Conservation (phyloP, 345 rosid genomes). For the Tarenaya hassleriana region DNA sequence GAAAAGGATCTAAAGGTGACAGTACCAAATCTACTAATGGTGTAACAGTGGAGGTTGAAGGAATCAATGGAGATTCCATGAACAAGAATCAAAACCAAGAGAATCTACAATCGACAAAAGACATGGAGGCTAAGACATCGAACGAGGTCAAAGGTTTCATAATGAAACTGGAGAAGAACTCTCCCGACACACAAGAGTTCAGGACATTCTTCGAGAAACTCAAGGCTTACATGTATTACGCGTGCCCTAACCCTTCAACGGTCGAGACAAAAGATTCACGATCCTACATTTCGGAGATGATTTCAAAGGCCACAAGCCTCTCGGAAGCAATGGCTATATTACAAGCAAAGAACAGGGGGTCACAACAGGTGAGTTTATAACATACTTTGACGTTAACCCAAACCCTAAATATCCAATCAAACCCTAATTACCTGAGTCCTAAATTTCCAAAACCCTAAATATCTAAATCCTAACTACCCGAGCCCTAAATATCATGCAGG, state of each 20-base stretch:
- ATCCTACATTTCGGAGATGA: slow-evolving; percentile 28
- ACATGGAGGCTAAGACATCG: slow-evolving; percentile 19
- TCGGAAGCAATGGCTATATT: slow-evolving; percentile 29
- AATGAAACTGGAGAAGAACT: slow-evolving; percentile 25
- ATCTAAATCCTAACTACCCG: too few species aligned
- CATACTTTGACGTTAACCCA: too few species aligned
- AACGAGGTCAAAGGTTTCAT: slow-evolving; percentile 26
- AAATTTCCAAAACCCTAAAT: too few species aligned
- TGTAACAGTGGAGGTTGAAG: slow-evolving; percentile 1
- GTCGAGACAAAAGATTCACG: slow-evolving; percentile 21
- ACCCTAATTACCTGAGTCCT: too few species aligned
- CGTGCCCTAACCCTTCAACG: slow-evolving; percentile 19
- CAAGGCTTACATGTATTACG: slow-evolving; percentile 22
- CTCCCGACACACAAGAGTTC: slow-evolving; percentile 23
- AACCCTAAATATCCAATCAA: too few species aligned
- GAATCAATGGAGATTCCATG: slow-evolving; percentile 1
- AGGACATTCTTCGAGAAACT: slow-evolving; percentile 25
- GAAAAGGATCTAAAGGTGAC: too few species aligned
- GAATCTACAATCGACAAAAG: background rate
- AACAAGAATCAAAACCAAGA: background rate
- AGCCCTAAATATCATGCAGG: too few species aligned
- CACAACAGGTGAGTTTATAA: slow-evolving; percentile 20
- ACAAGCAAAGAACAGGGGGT: slow-evolving; percentile 28
- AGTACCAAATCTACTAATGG: background rate
- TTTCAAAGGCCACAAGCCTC: slow-evolving; percentile 22